Base-by-base conservation (phyloP, 371 early-diverging fungal genomes). In the Mortierella sp. region DNA sequence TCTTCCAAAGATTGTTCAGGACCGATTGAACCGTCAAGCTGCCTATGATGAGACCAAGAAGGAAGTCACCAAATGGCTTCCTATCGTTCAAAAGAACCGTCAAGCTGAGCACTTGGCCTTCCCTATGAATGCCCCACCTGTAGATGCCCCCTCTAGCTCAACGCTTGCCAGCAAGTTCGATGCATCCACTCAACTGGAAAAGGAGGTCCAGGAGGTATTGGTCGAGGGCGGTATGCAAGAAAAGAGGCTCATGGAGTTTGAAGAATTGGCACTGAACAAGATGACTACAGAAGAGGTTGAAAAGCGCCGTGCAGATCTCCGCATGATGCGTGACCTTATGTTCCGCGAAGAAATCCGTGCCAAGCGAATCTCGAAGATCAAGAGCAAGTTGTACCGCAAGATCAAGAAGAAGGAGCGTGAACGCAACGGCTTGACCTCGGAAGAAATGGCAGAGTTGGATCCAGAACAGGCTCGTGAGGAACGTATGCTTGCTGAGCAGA, bases 321-420 rank as follows among this genome's bases (percentile, higher is more conserved):
- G 93, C 20, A 88, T 92, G 87, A 94, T 97, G 95, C 94, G 98
- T 35, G 94, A 96, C 63, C 86, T 98, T 58, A 90, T 97, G 93
- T 97, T 97, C 88, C 93, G 95, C 54, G 90, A 95, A 62, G 98
- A 99, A 81, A 88, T 91, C 52, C 97, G 97, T 75, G 92, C 93
- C 62, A 97, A 96, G 84, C 92, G 96, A 66, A 87, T 95, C 43
- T 93, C 97, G 64, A 99, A 99, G 88, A 98, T 99, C 86, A 99
- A 99, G 88, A 94, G 94, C 87, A 98, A 97, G 85, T 87, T 95
- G 14, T 99, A 95, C 80, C 92, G 95, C 60, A 93, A 94, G 74
- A 90, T 98, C 39, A 86, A 88, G 71, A 93, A 92, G 70, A 93
- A 94, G 79, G 95, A 94, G 73, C 72, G 84, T 68, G 66, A 84